Evolutionary conservation across 2,329 filamentous ascomycete species (phyloP), one percentile per base, ranked within the genome.

Genomic region (Pseudogymnoascus sp.): DNA sequence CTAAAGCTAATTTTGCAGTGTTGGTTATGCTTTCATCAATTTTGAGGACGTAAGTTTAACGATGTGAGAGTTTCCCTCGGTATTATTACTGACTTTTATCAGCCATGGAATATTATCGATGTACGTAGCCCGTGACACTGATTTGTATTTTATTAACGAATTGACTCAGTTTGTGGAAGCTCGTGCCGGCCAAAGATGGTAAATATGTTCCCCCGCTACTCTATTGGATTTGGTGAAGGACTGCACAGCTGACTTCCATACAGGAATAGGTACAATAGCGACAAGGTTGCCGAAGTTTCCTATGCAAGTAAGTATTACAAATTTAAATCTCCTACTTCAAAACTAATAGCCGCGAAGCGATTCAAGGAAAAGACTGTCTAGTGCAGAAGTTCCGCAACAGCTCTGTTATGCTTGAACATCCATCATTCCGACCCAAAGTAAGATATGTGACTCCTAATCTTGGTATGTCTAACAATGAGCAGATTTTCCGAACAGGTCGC

Each of bases 11-110:
- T 59, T 61, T 58, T 69, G 64, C 63, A 95, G 91, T 71, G 92
- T 97, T 61, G 94, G 94, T 48, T 97, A 97, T 73, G 92, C 91
- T 0, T 99, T 97, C 74, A 90, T 99, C 75, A 96, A 99, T 73
- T 96, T 97, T 67, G 82, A 85, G 41, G 85, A 91, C 71, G 86
- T 89, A 73, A 81, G 85, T 61, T 21, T 34, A 8, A 30, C 26
- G 12, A 21, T 19, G 8, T 7, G 15, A 52, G n/a, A 35, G 26
- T 26, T n/a, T 21, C 12, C 26, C 55, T 19, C 5, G 39, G 23
- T 59, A 19, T 21, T 37, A 26, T 57, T 63, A 56, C 75, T 82
- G 68, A 83, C 69, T 56, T 56, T 61, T 19, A 30, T 9, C 62
- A 89, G 83, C 84, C 89, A 0, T 76, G 86, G 62, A 83, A 89